Evolutionary conservation across 495 filamentous ascomycete species (phyloP).

Genomic region (Talaromyces proteolyticus): DNA sequence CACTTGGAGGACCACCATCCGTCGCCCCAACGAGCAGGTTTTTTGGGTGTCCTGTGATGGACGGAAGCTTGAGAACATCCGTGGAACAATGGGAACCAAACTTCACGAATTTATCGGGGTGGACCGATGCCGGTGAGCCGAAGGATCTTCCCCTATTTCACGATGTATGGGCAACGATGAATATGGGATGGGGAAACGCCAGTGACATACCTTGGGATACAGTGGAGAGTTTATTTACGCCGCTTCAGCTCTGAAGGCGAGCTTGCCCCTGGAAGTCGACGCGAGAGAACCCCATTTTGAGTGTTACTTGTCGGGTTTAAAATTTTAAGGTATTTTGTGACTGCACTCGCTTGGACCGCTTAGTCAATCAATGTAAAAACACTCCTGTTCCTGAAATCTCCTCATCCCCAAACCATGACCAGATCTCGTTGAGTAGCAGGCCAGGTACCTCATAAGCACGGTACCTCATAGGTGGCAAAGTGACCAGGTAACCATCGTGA

Average conservation of each 20-base stretch:
- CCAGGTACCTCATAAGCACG: slow-evolving; percentile 1
- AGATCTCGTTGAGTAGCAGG: slow-evolving; percentile 4
- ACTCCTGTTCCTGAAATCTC: slow-evolving; percentile 2
- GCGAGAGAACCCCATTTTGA: no score
- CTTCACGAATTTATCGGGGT: background rate
- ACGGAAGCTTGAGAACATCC: background rate
- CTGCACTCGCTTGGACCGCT: background rate
- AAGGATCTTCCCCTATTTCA: background rate
- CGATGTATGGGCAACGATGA: slow-evolving; percentile 3
- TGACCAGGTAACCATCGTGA: slow-evolving; percentile 4
- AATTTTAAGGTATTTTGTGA: background rate
- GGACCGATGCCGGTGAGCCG: background rate
- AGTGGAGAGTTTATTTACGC: background rate
- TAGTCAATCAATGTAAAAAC: background rate
- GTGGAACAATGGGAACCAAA: background rate
- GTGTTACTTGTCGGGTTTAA: no score
- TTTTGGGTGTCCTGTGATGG: slow-evolving; percentile 6
- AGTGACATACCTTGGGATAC: background rate
- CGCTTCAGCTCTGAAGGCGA: background rate
- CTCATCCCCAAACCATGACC: slow-evolving; percentile 2
- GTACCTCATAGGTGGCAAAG: slow-evolving; percentile 5
- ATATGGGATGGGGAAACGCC: background rate
- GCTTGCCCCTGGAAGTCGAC: background rate
- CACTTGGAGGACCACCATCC: background rate
- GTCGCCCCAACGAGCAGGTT: background rate